Evolutionary conservation across 169 alveolate genomes (phyloP), one percentile per base, ranked within the genome.

Genomic region (Cryptosporidium sp.): DNA sequence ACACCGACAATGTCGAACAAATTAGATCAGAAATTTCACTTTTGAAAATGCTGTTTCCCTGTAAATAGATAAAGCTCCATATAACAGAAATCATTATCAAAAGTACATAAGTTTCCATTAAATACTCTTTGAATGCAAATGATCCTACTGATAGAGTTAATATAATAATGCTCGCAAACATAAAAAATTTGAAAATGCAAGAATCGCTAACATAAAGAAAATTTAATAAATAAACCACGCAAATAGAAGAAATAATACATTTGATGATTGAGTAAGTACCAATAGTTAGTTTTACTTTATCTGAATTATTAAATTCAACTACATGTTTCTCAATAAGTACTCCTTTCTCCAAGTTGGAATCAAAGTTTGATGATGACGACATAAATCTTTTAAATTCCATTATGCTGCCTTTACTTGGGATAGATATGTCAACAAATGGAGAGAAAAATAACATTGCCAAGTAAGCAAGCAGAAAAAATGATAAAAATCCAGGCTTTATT

Each of bases 21-120:
- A 33, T 29, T 65, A 65, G 31, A 35, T 37, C n/a, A n/a, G 71
- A 0, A n/a, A 65, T 16, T 14, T 65, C 48, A 37, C 26, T 33
- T 0, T 65, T 29, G 29, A 33, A 35, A 31, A 29, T 4, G 29
- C 26, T 65, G 7, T 26, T 65, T 2, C 50, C 71, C 7, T 23
- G 50, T 14, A 65, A 37, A 5, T 3, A 65, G 48, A 62, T n/a
- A 33, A 65, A 65, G 31, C 71, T 65, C 48, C 71, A 65, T 31
- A 35, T n/a, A 7, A 65, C 16, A 35, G 71, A 65, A 10, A 65
- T n/a, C 21, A 26, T 10, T 31, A 65, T 65, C 70, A 62, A 35
- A 10, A 65, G 12, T 1, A 65, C 31, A 23, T 9, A 65, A 14
- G 0, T 18, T 65, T 29, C 71, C 48, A 29, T 8, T 26, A 62